These are phyloP conservation scores for Sorghum bicolor DNA, from an alignment of 176 grass and related monocot genomes.

Conservation along the genomic window Sorghum_bicolor_NCBIv3 NC_012874.2:21255501-21256000, in stretches of 20 bases:
- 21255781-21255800: neutral
- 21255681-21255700: neutral
- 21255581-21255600: neutral
- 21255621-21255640: neutral
- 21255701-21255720: slow-evolving; percentile 18
- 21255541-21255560: neutral
- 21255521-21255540: neutral
- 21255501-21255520: neutral
- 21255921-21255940: neutral
- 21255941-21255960: neutral
- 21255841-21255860: neutral
- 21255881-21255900: neutral
- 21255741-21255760: neutral
- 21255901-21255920: neutral
- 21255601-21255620: neutral
- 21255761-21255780: neutral
- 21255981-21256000: neutral
- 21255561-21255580: neutral
- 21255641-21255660: neutral
- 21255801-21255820: neutral
- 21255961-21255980: neutral
- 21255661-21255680: neutral
- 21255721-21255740: neutral
- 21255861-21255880: neutral
- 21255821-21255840: slow-evolving; percentile 1